Percentiles rank a stretch among this genome's conserved stretches.
Evolutionary conservation across 2,329 filamentous ascomycete species (phyloP).

Genomic region (Colletotrichum sp.): DNA sequence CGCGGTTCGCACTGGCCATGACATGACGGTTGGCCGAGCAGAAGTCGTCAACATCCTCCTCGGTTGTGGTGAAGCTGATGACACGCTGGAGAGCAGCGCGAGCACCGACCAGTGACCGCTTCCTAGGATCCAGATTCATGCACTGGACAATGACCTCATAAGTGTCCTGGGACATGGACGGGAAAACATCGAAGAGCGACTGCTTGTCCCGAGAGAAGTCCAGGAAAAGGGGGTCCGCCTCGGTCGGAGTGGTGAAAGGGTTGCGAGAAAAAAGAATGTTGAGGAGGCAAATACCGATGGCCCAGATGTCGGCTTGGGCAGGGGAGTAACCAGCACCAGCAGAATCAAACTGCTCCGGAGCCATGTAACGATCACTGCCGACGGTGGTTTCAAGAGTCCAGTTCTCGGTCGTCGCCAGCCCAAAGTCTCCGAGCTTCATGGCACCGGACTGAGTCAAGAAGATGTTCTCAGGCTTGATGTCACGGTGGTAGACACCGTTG

Average conservation of each 20-base stretch:
- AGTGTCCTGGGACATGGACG: constrained; percentile 97
- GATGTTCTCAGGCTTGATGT: constrained; percentile 99
- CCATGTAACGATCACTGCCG: constrained; percentile 98
- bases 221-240: constrained; percentile 89
- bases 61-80: constrained; percentile 90
- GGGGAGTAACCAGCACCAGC: constrained; percentile 88
- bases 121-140: constrained; percentile 88
- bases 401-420: constrained; percentile 84
- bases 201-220: constrained; percentile 95
- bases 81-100: constrained; percentile 80
- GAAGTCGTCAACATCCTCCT: constrained; percentile 92
- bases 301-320: constrained; percentile 94
- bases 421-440: constrained; percentile 98
- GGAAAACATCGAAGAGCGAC: constrained; percentile 96
- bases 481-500: constrained; percentile 92
- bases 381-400: constrained; percentile 95
- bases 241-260: constrained; percentile 88
- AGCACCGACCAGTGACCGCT: constrained; percentile 80
- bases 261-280: constrained; percentile 98
- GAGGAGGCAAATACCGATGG: constrained; percentile 93
- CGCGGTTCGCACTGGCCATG: constrained; percentile 85
- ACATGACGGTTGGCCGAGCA: constrained; percentile 81
- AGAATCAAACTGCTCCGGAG: constrained; percentile 96
- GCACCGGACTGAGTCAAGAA: constrained; percentile 85
- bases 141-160: constrained; percentile 92